Conservation (phyloP, 768 basidiomycete genomes). For the Russula griseocarnosa region DNA sequence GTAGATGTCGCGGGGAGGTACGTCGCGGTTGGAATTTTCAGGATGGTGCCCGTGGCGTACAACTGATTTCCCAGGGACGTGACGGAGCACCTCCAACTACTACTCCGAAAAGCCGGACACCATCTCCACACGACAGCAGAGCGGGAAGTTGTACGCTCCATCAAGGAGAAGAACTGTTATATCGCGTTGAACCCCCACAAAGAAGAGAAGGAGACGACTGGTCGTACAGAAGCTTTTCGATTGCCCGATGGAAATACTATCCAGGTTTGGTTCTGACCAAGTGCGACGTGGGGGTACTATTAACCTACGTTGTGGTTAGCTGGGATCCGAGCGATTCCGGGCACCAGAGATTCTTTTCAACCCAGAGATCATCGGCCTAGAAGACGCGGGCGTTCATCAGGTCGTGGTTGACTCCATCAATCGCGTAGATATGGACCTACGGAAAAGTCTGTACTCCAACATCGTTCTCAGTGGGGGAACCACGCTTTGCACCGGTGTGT, state of each 20-base stretch:
- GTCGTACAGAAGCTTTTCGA: conserved; percentile 81
- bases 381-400: conserved; percentile 96
- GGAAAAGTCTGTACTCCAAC: conserved; percentile 93
- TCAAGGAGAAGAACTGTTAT: conserved; percentile 99
- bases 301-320: conserved; percentile 43
- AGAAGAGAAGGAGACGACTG: conserved; percentile 86
- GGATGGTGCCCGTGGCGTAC: conserved; percentile 10
- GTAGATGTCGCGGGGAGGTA: conserved; percentile 96
- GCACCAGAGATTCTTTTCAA: conserved; percentile 98
- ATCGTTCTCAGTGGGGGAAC: conserved; percentile 96
- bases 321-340: conserved; percentile 91
- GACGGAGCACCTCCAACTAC: conserved; percentile 91
- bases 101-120: conserved; percentile 91
- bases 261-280: conserved; percentile 36
- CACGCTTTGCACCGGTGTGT: conserved; percentile 83
- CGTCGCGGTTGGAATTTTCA: conserved; percentile 27
- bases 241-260: conserved; percentile 94
- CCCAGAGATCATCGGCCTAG: conserved; percentile 92
- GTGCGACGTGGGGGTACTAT: conserved; percentile 6
- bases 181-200: conserved; percentile 88
- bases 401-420: conserved; percentile 98
- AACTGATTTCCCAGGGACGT: conserved; percentile 63
- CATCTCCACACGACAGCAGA: conserved; percentile 96
- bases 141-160: conserved; percentile 91
- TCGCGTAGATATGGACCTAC: conserved; percentile 91